Conservation (phyloP, 2,329 filamentous ascomycete genomes). For the Corynespora cassiicola region DNA sequence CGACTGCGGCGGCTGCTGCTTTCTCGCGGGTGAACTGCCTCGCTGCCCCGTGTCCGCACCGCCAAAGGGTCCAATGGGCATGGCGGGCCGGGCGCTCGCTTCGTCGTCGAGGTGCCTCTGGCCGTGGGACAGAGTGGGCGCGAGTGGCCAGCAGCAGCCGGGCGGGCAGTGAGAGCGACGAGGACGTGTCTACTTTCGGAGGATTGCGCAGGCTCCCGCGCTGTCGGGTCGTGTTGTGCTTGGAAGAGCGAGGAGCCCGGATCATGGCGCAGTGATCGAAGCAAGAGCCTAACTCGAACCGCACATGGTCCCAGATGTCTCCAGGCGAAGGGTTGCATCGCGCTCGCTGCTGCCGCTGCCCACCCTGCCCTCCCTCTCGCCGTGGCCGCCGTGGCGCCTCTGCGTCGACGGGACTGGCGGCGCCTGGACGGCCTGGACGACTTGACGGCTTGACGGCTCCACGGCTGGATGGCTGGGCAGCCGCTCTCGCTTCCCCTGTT, state of each 20-base stretch:
- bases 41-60: too few relatives aligned
- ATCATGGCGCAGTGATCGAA: slow-evolving; percentile 33
- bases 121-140: too few relatives aligned
- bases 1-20: slow-evolving; percentile 22
- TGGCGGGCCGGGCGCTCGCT: too few relatives aligned
- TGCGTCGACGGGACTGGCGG: slow-evolving; percentile 22
- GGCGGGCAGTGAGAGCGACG: too few relatives aligned
- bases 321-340: slow-evolving; percentile 26
- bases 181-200: slow-evolving; percentile 42
- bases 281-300: slow-evolving; percentile 16
- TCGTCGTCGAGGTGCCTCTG: too few relatives aligned
- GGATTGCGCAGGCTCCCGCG: slow-evolving; percentile 41
- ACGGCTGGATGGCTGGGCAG: too few relatives aligned
- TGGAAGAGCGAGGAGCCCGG: slow-evolving; percentile 31
- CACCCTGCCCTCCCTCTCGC: slow-evolving; percentile 1
- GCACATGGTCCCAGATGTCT: slow-evolving; percentile 10
- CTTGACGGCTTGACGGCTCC: slow-evolving; percentile 5
- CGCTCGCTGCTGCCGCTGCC: slow-evolving; percentile 6
- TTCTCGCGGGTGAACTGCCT: too few relatives aligned
- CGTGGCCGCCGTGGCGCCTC: slow-evolving; percentile 20
- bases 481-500: too few relatives aligned
- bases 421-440: too few relatives aligned
- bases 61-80: too few relatives aligned
- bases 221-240: slow-evolving; percentile 35
- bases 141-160: slow-evolving; percentile 16